These are phyloP conservation scores for Rhizomucor miehei DNA, from an alignment of 371 early-diverging fungal species.

Conservation along the genomic window DNA sequence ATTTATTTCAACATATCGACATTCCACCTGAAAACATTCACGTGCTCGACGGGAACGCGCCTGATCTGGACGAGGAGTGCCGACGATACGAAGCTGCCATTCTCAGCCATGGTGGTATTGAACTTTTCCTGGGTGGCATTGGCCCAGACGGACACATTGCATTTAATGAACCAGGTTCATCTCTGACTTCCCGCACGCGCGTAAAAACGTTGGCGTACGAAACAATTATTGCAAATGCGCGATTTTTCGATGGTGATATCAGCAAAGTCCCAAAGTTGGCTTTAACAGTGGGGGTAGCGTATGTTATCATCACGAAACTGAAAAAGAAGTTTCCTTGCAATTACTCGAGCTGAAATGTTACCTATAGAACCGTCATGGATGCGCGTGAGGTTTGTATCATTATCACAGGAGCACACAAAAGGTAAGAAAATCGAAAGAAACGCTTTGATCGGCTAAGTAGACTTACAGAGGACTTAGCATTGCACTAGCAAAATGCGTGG, in stretches of 20 bases:
- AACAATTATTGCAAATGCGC: constrained; percentile 85
- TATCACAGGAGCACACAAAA: constrained; percentile 81
- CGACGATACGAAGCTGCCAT: constrained; percentile 78
- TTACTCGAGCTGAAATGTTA: too few relatives aligned
- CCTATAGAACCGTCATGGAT: constrained; percentile 76
- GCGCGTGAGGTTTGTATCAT: constrained; percentile 84
- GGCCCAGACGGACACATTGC: constrained; percentile 93
- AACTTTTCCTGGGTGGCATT: constrained; percentile 79
- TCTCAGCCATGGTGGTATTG: constrained; percentile 76
- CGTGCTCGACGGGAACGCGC: constrained; percentile 82
- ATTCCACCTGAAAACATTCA: constrained; percentile 77
- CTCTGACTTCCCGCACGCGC: constrained; percentile 78
- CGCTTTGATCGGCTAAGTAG: too few relatives aligned
- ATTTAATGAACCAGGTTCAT: constrained; percentile 91
- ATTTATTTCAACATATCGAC: constrained; percentile 82
- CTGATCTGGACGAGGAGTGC: constrained; percentile 79
- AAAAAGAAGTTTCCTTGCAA: background rate
- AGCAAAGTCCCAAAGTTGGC: constrained; percentile 87
- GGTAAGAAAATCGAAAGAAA: constrained; percentile 65
- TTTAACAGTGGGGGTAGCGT: constrained; percentile 86
- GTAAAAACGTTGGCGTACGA: constrained; percentile 91
- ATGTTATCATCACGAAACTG: constrained; percentile 7
- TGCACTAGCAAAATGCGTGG: constrained; percentile 83
- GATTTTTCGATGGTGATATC: constrained; percentile 87
- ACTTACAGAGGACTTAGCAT: constrained; percentile 17